Percentiles rank a stretch among this genome's conserved stretches.
Conservation (phyloP, 2,329 filamentous ascomycete species). For the Lizonia empirigonia region DNA sequence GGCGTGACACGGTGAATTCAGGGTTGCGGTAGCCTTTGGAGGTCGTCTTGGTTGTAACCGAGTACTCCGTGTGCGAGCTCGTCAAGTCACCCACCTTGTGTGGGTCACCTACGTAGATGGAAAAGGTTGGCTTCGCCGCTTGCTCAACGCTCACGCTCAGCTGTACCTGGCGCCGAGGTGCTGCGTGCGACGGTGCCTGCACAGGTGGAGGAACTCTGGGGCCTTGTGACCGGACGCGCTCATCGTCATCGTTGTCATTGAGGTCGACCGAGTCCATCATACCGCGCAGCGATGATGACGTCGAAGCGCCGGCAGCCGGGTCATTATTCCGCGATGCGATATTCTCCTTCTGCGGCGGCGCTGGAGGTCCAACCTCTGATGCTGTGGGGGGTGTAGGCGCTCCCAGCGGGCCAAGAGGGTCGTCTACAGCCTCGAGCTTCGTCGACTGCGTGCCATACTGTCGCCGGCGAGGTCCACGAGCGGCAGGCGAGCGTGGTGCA, state of each 20-base stretch:
- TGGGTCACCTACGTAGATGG: slow-evolving; percentile 91
- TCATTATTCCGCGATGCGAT: slow-evolving; percentile 57
- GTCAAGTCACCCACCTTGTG: slow-evolving; percentile 98
- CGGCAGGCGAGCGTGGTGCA: slow-evolving; percentile 55
- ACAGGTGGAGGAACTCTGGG: slow-evolving; percentile 70
- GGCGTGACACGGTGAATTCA: slow-evolving; percentile 90
- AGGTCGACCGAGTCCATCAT: slow-evolving; percentile 71
- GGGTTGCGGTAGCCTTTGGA: slow-evolving; percentile 94
- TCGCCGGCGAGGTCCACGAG: slow-evolving; percentile 59
- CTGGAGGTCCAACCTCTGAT: slow-evolving; percentile 69
- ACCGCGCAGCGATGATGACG: slow-evolving; percentile 54
- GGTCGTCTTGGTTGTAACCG: slow-evolving; percentile 91
- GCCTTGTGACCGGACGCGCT: slow-evolving; percentile 52
- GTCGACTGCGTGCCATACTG: slow-evolving; percentile 76
- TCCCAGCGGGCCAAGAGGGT: slow-evolving; percentile 77
- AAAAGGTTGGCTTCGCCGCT: slow-evolving; percentile 88
- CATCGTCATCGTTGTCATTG: slow-evolving; percentile 66
- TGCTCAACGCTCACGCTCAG: slow-evolving; percentile 92
- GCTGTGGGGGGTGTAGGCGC: slow-evolving; percentile 61
- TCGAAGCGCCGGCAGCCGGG: slow-evolving; percentile 60
- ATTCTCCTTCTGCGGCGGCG: slow-evolving; percentile 65
- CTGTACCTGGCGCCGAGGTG: slow-evolving; percentile 59
- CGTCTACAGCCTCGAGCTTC: slow-evolving; percentile 76
- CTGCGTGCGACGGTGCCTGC: slow-evolving; percentile 57
- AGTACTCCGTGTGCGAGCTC: slow-evolving; percentile 97